A percentile compares a stretch with the other conserved stretches of the same genome.
These are phyloP conservation scores for Tylopilus plumbeoviolaceoides DNA, from an alignment of 768 basidiomycete species.

Conservation along the genomic window DNA sequence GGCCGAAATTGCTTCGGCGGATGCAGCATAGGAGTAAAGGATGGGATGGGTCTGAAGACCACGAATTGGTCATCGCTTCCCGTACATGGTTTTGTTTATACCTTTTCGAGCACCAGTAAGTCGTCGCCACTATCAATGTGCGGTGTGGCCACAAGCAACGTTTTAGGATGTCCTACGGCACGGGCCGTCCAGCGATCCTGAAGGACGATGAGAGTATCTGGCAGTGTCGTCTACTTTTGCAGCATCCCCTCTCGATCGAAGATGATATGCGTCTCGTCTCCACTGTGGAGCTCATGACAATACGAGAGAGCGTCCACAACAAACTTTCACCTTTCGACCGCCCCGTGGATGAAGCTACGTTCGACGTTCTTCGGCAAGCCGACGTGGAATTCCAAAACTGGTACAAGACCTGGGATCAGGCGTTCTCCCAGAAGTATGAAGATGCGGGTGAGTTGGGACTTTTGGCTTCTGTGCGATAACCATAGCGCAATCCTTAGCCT, in stretches of 20 bases:
- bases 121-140: constrained; percentile 9
- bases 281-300: constrained; percentile 87
- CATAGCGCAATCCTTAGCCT: constrained; percentile 44
- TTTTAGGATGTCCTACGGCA: constrained; percentile 88
- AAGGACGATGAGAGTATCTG: constrained; percentile 90
- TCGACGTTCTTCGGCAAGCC: constrained; percentile 66
- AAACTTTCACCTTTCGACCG: constrained; percentile 75
- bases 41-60: constrained; percentile 56
- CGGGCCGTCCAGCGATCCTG: constrained; percentile 87
- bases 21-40: constrained; percentile 63
- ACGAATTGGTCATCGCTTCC: constrained; percentile 74
- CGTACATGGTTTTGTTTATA: constrained; percentile 94
- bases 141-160: background rate
- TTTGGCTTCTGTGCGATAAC: constrained; percentile 4
- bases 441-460: constrained; percentile 56
- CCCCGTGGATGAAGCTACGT: constrained; percentile 70
- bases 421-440: constrained; percentile 78
- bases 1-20: constrained; percentile 74
- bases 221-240: constrained; percentile 72
- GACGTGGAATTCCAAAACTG: constrained; percentile 77
- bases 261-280: constrained; percentile 95
- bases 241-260: constrained; percentile 85
- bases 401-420: constrained; percentile 77
- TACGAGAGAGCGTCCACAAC: constrained; percentile 84
- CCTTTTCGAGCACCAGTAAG: constrained; percentile 91